phyloP scores from a whole-genome alignment of 2,329 filamentous ascomycete genomes.

The Didymella pinodella region DNA sequence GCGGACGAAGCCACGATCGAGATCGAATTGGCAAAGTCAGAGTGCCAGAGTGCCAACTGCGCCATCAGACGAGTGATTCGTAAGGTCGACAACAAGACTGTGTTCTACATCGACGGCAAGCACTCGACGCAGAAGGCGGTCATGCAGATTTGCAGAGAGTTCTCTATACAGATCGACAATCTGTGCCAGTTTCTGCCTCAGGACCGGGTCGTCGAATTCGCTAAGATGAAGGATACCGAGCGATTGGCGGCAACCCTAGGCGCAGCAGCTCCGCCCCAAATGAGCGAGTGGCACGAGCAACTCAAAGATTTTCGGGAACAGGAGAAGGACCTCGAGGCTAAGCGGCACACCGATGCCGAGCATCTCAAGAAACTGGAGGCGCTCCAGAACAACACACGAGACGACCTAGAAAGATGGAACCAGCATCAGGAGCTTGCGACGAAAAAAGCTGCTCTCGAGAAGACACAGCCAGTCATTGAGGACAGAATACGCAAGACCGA shows the following conservation, averaged over 20 bases:
- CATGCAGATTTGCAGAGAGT: conserved; percentile 69
- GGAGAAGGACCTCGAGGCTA: conserved; percentile 70
- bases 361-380: conserved; percentile 72
- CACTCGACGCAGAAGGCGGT: conserved; percentile 69
- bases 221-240: conserved; percentile 80
- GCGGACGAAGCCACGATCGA: conserved; percentile 80
- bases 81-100: conserved; percentile 79
- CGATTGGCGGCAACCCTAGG: conserved; percentile 85
- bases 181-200: conserved; percentile 97
- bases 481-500: conserved; percentile 65
- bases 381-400: conserved; percentile 76
- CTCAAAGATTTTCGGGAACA: conserved; percentile 75
- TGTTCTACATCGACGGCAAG: conserved; percentile 79
- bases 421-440: conserved; percentile 75
- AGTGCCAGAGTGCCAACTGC: conserved; percentile 68
- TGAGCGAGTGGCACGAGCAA: conserved; percentile 78
- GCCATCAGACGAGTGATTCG: conserved; percentile 79
- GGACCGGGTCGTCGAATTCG: conserved; percentile 94
- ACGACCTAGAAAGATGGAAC: conserved; percentile 82
- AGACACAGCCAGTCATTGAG: conserved; percentile 69
- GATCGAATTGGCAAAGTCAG: conserved; percentile 79
- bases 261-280: conserved; percentile 82
- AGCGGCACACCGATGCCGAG: conserved; percentile 67
- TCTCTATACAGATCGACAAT: conserved; percentile 96
- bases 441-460: conserved; percentile 69